Base-by-base conservation (phyloP, 768 basidiomycete species). In the Podaxis sp. region DNA sequence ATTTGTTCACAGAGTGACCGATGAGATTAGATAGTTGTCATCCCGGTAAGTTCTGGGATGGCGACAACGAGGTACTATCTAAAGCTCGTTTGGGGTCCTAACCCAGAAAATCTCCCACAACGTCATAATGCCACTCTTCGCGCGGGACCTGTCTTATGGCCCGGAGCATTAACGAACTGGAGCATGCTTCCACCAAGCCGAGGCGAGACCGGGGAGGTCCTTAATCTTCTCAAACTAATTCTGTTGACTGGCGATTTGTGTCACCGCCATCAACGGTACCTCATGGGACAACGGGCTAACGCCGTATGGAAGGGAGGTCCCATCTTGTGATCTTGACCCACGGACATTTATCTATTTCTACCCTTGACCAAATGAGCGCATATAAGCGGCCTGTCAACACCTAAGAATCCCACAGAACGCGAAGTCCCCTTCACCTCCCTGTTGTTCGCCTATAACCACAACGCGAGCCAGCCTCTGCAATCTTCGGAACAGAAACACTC, bases 331-430 rank as follows among this genome's bases (percentile, higher is more conserved):
- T 51, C 61, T 25, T 38, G 22, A 56, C 54, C 47, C 61, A 62
- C 61, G 55, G 61, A 36, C 24, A 38, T 56, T 36, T 24, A 46
- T 55, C 61, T 62, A 62, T 62, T 62, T 62, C 54, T 62, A 55
- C 53, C 17, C 15, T 8, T 4, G 5, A 9, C 43, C 54, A 56
- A 37, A 50, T 9, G 37, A 25, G 33, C 38, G 19, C 33, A 62
- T 62, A 62, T 49, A 62, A 62, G 54, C 43, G 33, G 46, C 43
- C 61, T 62, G 61, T 62, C 61, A 62, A 46, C 40, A 29, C 36
- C 22, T 19, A 29, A 46, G 29, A 15, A 51, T 51, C 49, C 17
- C 54, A 29, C 46, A 38, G 46, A 46, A 54, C 52, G 25, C 53
- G 29, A 55, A 47, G 17, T 25, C 33, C 60, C 59, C 36, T 27